Evolutionary conservation across 2,329 filamentous ascomycete species (phyloP).

Genomic region (Pseudocercospora fijiensis): DNA sequence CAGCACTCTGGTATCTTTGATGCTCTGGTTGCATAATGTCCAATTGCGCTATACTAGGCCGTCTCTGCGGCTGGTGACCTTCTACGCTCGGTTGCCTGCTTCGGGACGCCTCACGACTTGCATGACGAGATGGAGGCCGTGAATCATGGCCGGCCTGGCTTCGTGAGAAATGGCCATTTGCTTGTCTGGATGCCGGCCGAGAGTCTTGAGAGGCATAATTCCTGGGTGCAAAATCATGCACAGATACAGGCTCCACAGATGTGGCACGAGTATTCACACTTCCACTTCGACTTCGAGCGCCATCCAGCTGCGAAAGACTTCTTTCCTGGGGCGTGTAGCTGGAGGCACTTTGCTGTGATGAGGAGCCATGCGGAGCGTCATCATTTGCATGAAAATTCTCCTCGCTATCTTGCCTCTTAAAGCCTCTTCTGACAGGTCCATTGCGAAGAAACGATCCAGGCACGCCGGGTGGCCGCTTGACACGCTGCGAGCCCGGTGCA

Average conservation of each 20-base stretch:
- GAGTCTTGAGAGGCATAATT: slow-evolving; percentile 28
- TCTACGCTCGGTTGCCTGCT: slow-evolving; percentile 37
- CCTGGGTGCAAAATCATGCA: slow-evolving; percentile 39
- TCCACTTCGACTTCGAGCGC: slow-evolving; percentile 32
- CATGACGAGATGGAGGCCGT: slow-evolving; percentile 33
- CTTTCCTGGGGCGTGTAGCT: slow-evolving; percentile 32
- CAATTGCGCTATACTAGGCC: slow-evolving; percentile 29
- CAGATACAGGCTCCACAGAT: slow-evolving; percentile 38
- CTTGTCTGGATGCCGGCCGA: slow-evolving; percentile 31
- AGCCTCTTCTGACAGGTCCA: slow-evolving; percentile 68
- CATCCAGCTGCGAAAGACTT: slow-evolving; percentile 29
- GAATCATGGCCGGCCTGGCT: slow-evolving; percentile 33
- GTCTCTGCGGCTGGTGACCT: slow-evolving; percentile 27
- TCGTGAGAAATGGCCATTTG: slow-evolving; percentile 28
- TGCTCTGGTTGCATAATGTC: slow-evolving; percentile 12
- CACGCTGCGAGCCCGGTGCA: slow-evolving; percentile 70
- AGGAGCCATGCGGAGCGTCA: slow-evolving; percentile 34
- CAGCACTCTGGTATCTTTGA: slow-evolving; percentile 30
- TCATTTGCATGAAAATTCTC: slow-evolving; percentile 46
- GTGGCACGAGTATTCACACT: slow-evolving; percentile 36
- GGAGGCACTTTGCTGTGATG: slow-evolving; percentile 32
- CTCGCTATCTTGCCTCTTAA: slow-evolving; percentile 57
- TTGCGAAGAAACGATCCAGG: slow-evolving; percentile 77
- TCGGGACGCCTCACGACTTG: slow-evolving; percentile 30
- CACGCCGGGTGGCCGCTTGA: slow-evolving; percentile 73